A percentile compares a stretch with the other conserved stretches of the same genome.
These are phyloP conservation scores for Suillus spraguei DNA, from an alignment of 768 basidiomycete genomes.

Conservation along the genomic window DNA sequence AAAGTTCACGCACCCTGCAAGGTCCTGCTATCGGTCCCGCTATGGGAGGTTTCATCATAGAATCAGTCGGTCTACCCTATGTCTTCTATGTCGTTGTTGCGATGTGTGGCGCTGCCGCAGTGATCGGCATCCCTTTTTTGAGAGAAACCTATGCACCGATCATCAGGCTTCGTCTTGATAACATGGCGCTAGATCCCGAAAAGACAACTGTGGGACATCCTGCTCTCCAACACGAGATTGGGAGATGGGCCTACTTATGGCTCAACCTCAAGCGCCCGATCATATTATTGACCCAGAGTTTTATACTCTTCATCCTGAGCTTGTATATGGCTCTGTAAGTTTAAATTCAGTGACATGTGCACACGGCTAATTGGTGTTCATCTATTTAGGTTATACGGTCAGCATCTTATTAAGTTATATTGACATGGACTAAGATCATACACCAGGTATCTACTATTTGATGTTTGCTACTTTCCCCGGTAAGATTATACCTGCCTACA, in stretches of 20 bases:
- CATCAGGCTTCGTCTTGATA: conserved; percentile 52
- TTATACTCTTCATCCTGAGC: conserved; percentile 72
- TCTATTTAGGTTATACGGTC: conserved; percentile 54
- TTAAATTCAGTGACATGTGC: neutral
- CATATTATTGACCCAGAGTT: conserved; percentile 57
- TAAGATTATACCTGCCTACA: conserved; percentile 26
- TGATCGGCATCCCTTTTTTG: conserved; percentile 60
- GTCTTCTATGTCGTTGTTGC: conserved; percentile 57
- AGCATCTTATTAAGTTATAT: conserved; percentile 23
- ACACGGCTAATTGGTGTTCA: neutral
- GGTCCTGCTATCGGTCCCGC: conserved; percentile 64
- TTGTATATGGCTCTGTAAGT: conserved; percentile 74
- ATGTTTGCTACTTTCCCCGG: conserved; percentile 71
- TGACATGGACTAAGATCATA: neutral
- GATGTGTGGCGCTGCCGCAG: conserved; percentile 44
- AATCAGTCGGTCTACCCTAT: conserved; percentile 61
- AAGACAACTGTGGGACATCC: conserved; percentile 37
- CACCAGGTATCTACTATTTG: conserved; percentile 63
- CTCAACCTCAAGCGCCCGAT: conserved; percentile 64
- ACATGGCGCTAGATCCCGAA: conserved; percentile 46
- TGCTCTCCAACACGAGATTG: conserved; percentile 23
- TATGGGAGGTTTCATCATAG: conserved; percentile 65
- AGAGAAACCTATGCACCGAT: conserved; percentile 78
- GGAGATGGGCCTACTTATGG: conserved; percentile 50
- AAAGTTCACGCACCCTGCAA: conserved; percentile 16